A percentile compares a stretch with the other conserved stretches of the same genome.
Evolutionary conservation across 1,139 yeast genomes (phyloP).

Genomic region (Geotrichum restrictum): DNA sequence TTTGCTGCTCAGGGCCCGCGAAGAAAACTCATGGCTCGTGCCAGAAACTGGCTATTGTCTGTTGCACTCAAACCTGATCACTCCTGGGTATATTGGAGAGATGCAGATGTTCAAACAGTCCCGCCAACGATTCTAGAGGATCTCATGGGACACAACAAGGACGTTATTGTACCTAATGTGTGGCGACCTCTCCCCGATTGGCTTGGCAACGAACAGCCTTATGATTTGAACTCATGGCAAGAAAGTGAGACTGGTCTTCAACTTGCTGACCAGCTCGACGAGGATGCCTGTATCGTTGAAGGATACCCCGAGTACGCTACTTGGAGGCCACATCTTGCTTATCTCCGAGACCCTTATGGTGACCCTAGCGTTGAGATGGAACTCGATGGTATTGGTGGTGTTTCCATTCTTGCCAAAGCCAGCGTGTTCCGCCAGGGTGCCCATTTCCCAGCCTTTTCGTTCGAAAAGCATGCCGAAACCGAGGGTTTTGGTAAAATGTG

Average conservation of each 20-base stretch:
- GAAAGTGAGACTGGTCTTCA: constrained; percentile 80
- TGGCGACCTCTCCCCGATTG: constrained; percentile 92
- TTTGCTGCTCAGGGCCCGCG: constrained; percentile 73
- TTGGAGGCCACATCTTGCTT: constrained; percentile 89
- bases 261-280: constrained; percentile 70
- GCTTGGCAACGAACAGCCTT: constrained; percentile 86
- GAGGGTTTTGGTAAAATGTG: constrained; percentile 89
- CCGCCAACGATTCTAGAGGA: constrained; percentile 62
- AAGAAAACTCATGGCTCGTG: constrained; percentile 68
- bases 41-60: constrained; percentile 65
- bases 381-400: constrained; percentile 89
- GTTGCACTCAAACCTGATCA: constrained; percentile 65
- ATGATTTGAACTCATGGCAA: constrained; percentile 87
- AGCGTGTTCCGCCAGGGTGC: constrained; percentile 74
- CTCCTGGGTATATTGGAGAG: constrained; percentile 79
- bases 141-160: constrained; percentile 60
- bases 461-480: constrained; percentile 88
- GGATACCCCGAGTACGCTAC: constrained; percentile 93
- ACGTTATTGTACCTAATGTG: constrained; percentile 77
- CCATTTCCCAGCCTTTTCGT: constrained; percentile 86
- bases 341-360: constrained; percentile 79
- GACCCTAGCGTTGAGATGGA: constrained; percentile 85
- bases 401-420: constrained; percentile 76
- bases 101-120: constrained; percentile 63
- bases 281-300: constrained; percentile 86